Percentiles rank a stretch among this genome's conserved stretches.
Conservation (phyloP, 2,329 filamentous ascomycete species). For the Neophaeococcomyces mojaviensis region DNA sequence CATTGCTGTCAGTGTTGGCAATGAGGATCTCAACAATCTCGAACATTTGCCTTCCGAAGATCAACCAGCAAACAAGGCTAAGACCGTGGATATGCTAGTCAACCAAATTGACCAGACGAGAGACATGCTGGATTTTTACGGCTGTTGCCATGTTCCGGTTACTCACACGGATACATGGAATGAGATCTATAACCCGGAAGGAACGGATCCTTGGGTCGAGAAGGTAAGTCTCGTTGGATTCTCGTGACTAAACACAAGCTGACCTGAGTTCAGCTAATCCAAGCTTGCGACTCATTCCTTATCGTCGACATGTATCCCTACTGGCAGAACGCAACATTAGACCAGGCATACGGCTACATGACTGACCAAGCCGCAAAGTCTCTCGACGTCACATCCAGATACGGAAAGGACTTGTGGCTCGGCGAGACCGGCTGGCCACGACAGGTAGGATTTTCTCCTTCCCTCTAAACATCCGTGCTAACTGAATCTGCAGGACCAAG, state of each 20-base stretch:
- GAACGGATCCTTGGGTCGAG: not conserved
- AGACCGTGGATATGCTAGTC: not conserved
- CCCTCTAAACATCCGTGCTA: not conserved
- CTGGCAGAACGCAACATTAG: slow-evolving; percentile 3
- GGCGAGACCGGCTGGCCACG: slow-evolving; percentile 11
- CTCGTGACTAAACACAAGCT: not conserved
- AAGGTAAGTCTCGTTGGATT: not conserved
- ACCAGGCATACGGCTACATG: not conserved
- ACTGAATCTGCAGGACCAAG: not conserved
- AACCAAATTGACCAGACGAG: not conserved
- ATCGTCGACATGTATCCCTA: slow-evolving; percentile 7
- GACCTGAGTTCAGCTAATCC: not conserved
- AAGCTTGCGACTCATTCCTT: not conserved
- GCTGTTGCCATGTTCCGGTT: not conserved
- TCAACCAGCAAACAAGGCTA: not conserved
- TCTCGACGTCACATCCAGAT: not conserved
- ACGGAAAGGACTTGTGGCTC: slow-evolving; percentile 10
- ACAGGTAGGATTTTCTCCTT: not conserved
- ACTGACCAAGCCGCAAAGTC: not conserved
- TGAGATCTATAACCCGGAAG: not conserved
- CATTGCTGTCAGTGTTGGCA: slow-evolving; percentile 6
- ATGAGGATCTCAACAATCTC: slow-evolving; percentile 3
- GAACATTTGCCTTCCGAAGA: not conserved
- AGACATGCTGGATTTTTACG: not conserved
- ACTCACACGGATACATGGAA: slow-evolving; percentile 8